Evolutionary conservation across 305 asterid species (phyloP).

Genomic region (Fraxinus dipetala): DNA sequence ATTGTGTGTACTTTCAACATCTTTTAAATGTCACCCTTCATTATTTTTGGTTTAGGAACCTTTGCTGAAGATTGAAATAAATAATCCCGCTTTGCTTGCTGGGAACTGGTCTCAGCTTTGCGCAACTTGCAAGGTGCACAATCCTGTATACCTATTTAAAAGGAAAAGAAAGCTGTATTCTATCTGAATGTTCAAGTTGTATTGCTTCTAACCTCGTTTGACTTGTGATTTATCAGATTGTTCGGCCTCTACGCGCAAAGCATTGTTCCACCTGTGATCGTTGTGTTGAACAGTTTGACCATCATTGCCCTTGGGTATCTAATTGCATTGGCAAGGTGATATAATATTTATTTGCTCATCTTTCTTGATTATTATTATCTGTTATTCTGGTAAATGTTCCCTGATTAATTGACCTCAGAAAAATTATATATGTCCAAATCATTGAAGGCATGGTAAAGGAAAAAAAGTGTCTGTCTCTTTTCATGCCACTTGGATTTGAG

Average conservation of each 20-base stretch:
- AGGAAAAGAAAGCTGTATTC: slow-evolving; percentile 16
- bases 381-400: background rate
- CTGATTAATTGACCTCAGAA: background rate
- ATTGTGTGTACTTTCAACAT: background rate
- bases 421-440: background rate
- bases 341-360: background rate
- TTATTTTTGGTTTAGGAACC: slow-evolving; percentile 60
- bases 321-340: slow-evolving; percentile 98
- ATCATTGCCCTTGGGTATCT: slow-evolving; percentile 99
- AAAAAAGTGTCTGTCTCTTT: background rate
- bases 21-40: background rate
- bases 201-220: slow-evolving; percentile 22
- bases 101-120: slow-evolving; percentile 99
- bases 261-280: slow-evolving; percentile 98
- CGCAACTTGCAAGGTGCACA: slow-evolving; percentile 89
- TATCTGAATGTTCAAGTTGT: slow-evolving; percentile 10
- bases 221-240: slow-evolving; percentile 59
- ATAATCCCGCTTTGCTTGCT: slow-evolving; percentile 83
- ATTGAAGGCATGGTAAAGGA: background rate
- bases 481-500: slow-evolving; percentile 12
- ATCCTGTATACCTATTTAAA: slow-evolving; percentile 6
- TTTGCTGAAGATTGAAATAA: slow-evolving; percentile 68
- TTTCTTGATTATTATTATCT: background rate
- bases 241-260: slow-evolving; percentile 97
- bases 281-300: slow-evolving; percentile 98